Evolutionary conservation across 2,329 filamentous ascomycete genomes (phyloP), one percentile per base, ranked within the genome.

Genomic region (Cladosporium sp.): DNA sequence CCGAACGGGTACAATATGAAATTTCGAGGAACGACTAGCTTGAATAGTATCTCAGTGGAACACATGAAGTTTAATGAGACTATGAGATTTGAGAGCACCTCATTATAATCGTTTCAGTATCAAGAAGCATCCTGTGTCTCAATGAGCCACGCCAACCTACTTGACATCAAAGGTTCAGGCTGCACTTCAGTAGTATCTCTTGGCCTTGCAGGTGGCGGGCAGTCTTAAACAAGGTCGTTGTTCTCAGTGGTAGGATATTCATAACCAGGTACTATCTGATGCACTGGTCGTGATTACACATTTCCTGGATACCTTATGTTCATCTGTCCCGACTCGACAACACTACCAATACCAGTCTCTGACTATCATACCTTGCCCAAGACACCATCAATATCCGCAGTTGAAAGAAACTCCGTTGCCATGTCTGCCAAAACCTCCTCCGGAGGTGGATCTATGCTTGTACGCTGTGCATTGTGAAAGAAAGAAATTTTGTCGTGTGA

Each of bases 401-500:
- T 65, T n/a, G 62, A 65, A 18, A 65, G 38, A 28, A 49, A 59
- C n/a, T 58, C 47, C 11, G 38, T 65, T 5, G 62, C 62, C 21
- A 65, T 15, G 8, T 65, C 54, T 12, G 62, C 54, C 30, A 65
- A 11, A 4, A 36, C 54, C 7, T 47, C 26, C 38, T 59, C 52
- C 7, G 62, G 54, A 49, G 14, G n/a, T 8, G 59, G 59, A n/a
- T 44, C 47, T 21, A 28, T n/a, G 15, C 15, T 51, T 14, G n/a
- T 12, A 18, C 32, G 21, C 34, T 63, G 47, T 38, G 60, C 60
- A 55, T 71, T 66, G 28, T 70, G 64, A 64, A 69, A 68, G 58
- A 63, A 66, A 52, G 67, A 68, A 54, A 68, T 68, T 30, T 71
- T 70, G 47, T 66, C 67, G 32, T 71, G 69, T 0, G 69, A 70